These are phyloP conservation scores for Penicillium silybi DNA, from an alignment of 495 filamentous ascomycete genomes.

Conservation along the genomic window DNA sequence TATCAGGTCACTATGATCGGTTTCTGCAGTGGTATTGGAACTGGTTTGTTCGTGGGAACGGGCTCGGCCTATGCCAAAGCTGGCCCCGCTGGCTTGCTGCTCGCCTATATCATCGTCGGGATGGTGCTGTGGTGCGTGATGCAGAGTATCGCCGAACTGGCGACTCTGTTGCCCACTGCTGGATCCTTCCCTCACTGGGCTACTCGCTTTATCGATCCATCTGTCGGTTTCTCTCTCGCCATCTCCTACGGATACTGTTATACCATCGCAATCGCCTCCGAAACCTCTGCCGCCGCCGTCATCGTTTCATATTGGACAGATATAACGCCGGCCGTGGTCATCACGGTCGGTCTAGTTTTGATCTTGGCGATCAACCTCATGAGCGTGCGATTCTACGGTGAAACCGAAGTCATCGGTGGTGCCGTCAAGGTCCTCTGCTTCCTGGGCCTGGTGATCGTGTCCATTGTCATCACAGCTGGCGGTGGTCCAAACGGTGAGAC, in stretches of 20 bases:
- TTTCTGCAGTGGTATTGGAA: slow-evolving; percentile 54
- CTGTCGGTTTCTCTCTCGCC: slow-evolving; percentile 69
- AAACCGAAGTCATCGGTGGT: slow-evolving; percentile 70
- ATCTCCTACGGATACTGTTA: slow-evolving; percentile 46
- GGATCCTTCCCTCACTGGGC: slow-evolving; percentile 73
- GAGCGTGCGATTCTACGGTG: slow-evolving; percentile 65
- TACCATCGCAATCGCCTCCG: slow-evolving; percentile 63
- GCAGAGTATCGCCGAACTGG: slow-evolving; percentile 65
- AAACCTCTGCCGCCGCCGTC: slow-evolving; percentile 67
- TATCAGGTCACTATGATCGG: slow-evolving; percentile 42
- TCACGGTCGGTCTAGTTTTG: slow-evolving; percentile 64
- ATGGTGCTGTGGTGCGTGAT: slow-evolving; percentile 56
- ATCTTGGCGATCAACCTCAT: slow-evolving; percentile 66
- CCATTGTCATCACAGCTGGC: slow-evolving; percentile 66
- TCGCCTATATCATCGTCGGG: slow-evolving; percentile 68
- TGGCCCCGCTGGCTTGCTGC: slow-evolving; percentile 64
- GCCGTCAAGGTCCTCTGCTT: slow-evolving; percentile 74
- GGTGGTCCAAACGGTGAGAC: slow-evolving; percentile 57
- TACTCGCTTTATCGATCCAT: slow-evolving; percentile 64
- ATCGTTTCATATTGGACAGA: slow-evolving; percentile 68
- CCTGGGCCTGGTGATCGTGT: slow-evolving; percentile 62
- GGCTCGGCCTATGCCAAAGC: slow-evolving; percentile 62
- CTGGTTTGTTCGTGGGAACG: slow-evolving; percentile 72
- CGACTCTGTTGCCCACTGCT: slow-evolving; percentile 66
- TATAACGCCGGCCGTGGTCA: slow-evolving; percentile 55